These are phyloP conservation scores for Pterula multifida DNA, from an alignment of 1,284 basidiomycete species.

Conservation along the genomic window DNA sequence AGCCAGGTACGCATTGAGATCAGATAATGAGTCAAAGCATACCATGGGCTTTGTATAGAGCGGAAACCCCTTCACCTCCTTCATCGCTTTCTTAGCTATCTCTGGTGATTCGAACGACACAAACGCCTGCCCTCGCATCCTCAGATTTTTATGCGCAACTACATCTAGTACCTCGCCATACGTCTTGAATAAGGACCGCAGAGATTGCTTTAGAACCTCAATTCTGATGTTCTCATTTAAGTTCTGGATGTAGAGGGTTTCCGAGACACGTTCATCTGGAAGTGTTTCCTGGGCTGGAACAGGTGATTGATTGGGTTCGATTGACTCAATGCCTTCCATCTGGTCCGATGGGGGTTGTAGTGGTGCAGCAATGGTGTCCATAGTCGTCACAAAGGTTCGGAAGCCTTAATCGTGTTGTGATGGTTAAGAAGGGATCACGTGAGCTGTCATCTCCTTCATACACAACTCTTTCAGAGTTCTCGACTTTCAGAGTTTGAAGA, in stretches of 20 bases:
- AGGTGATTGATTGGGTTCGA: constrained; percentile 25
- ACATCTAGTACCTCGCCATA: constrained; percentile 91
- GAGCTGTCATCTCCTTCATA: too few species aligned
- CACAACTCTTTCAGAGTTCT: too few species aligned
- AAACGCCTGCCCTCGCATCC: constrained; percentile 98
- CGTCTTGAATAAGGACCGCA: constrained; percentile 83
- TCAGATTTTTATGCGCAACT: constrained; percentile 83
- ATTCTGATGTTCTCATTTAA: constrained; percentile 95
- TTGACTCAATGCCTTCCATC: constrained; percentile 9
- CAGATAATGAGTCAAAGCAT: constrained; percentile 12
- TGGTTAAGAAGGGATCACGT: too few species aligned
- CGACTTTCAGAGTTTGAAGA: background rate
- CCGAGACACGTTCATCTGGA: constrained; percentile 42
- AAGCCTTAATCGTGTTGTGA: too few species aligned
- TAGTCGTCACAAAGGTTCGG: too few species aligned
- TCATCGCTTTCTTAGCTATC: constrained; percentile 77
- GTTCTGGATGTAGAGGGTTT: constrained; percentile 95
- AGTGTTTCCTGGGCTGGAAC: constrained; percentile 16
- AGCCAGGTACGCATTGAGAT: constrained; percentile 6
- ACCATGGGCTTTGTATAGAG: constrained; percentile 96
- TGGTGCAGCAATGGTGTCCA: background rate
- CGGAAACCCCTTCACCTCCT: constrained; percentile 89
- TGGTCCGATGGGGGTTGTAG: constrained; percentile 7
- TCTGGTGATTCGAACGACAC: constrained; percentile 81
- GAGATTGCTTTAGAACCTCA: constrained; percentile 80